phyloP scores from a whole-genome alignment of 2,329 filamentous ascomycete species.

The Fusarium armeniacum region DNA sequence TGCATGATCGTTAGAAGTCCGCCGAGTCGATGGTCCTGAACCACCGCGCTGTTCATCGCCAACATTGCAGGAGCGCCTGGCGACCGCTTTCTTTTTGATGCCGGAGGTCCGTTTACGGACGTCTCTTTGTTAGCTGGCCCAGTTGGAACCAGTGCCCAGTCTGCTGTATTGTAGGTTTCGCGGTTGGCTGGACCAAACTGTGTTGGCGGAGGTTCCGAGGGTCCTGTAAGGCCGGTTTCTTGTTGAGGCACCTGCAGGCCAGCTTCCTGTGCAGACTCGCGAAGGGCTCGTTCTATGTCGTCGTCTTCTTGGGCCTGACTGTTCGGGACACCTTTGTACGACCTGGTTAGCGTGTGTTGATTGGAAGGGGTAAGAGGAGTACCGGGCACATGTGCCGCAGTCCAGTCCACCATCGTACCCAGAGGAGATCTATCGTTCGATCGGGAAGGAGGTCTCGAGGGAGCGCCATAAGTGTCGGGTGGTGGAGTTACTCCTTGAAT shows the following conservation, averaged over 20 bases:
- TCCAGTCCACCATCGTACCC: slow-evolving; percentile 65
- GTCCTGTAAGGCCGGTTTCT: slow-evolving; percentile 65
- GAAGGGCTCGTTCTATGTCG: slow-evolving; percentile 69
- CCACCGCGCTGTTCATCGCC: slow-evolving; percentile 53
- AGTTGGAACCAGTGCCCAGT: slow-evolving; percentile 71
- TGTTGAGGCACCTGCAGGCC: slow-evolving; percentile 61
- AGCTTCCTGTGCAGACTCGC: slow-evolving; percentile 67
- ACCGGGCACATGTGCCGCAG: slow-evolving; percentile 60
- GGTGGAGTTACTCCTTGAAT: slow-evolving; percentile 61
- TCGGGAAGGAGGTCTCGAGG: slow-evolving; percentile 74
- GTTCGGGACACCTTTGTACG: slow-evolving; percentile 56
- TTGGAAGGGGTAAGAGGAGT: slow-evolving; percentile 46
- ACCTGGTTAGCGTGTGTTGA: slow-evolving; percentile 47
- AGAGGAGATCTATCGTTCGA: slow-evolving; percentile 70
- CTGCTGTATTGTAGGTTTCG: slow-evolving; percentile 65
- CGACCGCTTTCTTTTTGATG: slow-evolving; percentile 61
- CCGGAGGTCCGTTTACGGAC: slow-evolving; percentile 44
- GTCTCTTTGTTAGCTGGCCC: slow-evolving; percentile 47
- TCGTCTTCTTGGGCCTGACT: slow-evolving; percentile 64
- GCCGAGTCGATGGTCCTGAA: slow-evolving; percentile 61
- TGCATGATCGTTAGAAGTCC: slow-evolving; percentile 71
- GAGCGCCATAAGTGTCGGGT: slow-evolving; percentile 59
- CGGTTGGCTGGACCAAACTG: slow-evolving; percentile 73
- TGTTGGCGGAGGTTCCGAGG: slow-evolving; percentile 57
- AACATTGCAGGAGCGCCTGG: slow-evolving; percentile 66